phyloP scores from a whole-genome alignment of 805 yeast genomes.

The Lipomyces chichibuensis region DNA sequence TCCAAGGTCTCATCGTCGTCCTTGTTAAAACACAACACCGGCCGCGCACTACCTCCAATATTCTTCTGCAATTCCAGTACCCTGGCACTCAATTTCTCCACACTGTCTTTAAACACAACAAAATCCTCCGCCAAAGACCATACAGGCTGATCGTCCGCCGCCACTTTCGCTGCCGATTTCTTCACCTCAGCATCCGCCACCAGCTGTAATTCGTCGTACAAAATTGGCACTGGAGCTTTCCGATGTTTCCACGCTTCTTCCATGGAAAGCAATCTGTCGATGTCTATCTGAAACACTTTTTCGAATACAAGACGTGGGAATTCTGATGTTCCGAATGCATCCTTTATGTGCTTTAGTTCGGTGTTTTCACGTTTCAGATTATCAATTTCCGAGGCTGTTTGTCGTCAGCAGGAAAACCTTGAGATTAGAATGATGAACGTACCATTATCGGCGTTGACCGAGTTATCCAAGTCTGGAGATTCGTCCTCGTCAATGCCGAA shows the following conservation, averaged over 20 bases:
- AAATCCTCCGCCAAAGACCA: constrained; percentile 72
- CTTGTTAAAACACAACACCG: constrained; percentile 67
- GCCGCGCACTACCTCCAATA: background rate
- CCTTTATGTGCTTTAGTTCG: constrained; percentile 44
- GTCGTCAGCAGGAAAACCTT: background rate
- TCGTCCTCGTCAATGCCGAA: constrained; percentile 55
- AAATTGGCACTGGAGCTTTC: constrained; percentile 66
- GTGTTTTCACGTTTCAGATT: constrained; percentile 44
- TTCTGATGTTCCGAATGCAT: constrained; percentile 44
- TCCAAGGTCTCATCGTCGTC: constrained; percentile 90
- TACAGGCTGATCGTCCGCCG: constrained; percentile 47
- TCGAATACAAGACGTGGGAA: constrained; percentile 42
- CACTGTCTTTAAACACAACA: constrained; percentile 57
- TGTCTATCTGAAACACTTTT: constrained; percentile 71
- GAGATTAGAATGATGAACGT: constrained; percentile 44
- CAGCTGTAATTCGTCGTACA: constrained; percentile 37
- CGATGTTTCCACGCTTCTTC: constrained; percentile 80
- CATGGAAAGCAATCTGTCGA: constrained; percentile 68
- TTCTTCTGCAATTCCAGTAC: constrained; percentile 36
- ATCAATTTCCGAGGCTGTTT: constrained; percentile 43
- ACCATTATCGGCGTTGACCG: constrained; percentile 65
- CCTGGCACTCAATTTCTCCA: constrained; percentile 57
- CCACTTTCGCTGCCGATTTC: constrained; percentile 37
- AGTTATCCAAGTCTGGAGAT: constrained; percentile 65
- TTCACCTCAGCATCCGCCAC: constrained; percentile 19